Evolutionary conservation across 2,329 filamentous ascomycete species (phyloP).

Genomic region (Microdochium bolleyi): DNA sequence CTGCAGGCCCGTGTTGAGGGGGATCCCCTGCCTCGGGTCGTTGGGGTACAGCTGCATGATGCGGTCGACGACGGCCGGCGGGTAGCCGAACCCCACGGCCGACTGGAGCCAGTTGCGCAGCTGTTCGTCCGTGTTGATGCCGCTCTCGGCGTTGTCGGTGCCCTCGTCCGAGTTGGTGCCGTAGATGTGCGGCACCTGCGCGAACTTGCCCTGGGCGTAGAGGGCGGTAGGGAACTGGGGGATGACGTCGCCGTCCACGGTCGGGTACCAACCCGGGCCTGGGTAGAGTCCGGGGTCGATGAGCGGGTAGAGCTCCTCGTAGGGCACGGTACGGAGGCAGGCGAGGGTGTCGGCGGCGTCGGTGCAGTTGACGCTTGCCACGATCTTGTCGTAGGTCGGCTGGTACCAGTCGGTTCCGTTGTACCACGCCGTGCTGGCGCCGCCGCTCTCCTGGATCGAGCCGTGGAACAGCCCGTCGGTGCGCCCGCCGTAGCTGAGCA

Average conservation of each 20-base stretch:
- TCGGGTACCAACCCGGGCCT: slow-evolving; percentile 19
- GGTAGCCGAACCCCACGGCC: no score
- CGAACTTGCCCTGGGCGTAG: slow-evolving; percentile 48
- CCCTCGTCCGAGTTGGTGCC: slow-evolving; percentile 63
- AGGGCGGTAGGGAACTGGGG: slow-evolving; percentile 42
- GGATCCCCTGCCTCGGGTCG: slow-evolving; percentile 38
- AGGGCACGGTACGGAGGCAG: slow-evolving; percentile 40
- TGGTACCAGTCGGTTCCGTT: slow-evolving; percentile 34
- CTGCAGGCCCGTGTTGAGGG: slow-evolving; percentile 26
- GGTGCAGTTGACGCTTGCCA: slow-evolving; percentile 31
- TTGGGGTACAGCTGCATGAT: slow-evolving; percentile 42
- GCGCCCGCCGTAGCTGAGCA: slow-evolving; percentile 42
- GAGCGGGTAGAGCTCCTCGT: slow-evolving; percentile 34
- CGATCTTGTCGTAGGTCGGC: slow-evolving; percentile 32
- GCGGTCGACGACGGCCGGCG: slow-evolving; percentile 13
- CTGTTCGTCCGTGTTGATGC: slow-evolving; percentile 15
- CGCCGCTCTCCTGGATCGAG: slow-evolving; percentile 19
- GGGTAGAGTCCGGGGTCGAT: slow-evolving; percentile 15
- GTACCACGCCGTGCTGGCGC: slow-evolving; percentile 20
- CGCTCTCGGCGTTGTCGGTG: slow-evolving; percentile 15
- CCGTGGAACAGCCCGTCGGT: slow-evolving; percentile 22
- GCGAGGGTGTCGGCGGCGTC: slow-evolving; percentile 33
- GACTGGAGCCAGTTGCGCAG: slow-evolving; percentile 9
- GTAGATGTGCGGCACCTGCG: slow-evolving; percentile 54
- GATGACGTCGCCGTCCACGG: slow-evolving; percentile 46